Percentiles rank a stretch among this genome's conserved stretches.
These are phyloP conservation scores for Cucurbitaria berberidis DNA, from an alignment of 2,329 filamentous ascomycete genomes.

Conservation along the genomic window DNA sequence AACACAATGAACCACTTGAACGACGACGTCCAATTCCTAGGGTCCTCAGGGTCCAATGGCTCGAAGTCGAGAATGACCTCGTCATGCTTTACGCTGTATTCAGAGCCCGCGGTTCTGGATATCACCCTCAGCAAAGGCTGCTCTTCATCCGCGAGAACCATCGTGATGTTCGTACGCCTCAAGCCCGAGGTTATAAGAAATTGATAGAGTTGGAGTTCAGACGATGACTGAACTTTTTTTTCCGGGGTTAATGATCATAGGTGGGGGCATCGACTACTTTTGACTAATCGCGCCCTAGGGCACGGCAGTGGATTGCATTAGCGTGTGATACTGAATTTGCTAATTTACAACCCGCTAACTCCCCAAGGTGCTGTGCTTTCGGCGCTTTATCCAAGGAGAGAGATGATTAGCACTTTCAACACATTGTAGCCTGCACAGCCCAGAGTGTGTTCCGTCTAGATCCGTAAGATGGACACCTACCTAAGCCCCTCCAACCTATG, in stretches of 20 bases:
- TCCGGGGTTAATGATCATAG: not conserved
- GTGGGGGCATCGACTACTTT: not conserved
- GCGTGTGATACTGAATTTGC: not conserved
- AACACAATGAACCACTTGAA: constrained; percentile 44
- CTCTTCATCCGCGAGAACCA: constrained; percentile 36
- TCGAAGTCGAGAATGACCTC: constrained; percentile 39
- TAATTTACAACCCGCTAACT: too few species aligned
- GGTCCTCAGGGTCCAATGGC: constrained; percentile 37
- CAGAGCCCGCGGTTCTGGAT: constrained; percentile 23
- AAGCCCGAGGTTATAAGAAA: not conserved
- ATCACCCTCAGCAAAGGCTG: constrained; percentile 36
- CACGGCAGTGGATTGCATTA: not conserved
- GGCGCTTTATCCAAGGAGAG: too few species aligned
- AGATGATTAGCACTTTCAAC: too few species aligned
- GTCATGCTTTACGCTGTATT: constrained; percentile 22
- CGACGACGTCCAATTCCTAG: constrained; percentile 36
- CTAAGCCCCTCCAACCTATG: too few species aligned
- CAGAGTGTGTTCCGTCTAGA: too few species aligned
- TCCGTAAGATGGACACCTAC: too few species aligned
- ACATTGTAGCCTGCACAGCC: too few species aligned
- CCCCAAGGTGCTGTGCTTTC: too few species aligned
- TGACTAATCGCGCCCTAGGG: not conserved
- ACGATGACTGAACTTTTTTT: not conserved
- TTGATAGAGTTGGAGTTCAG: not conserved
- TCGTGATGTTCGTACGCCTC: not conserved